Percentiles rank a stretch among this genome's conserved stretches.
phyloP scores from a whole-genome alignment of 768 basidiomycete species.

The Myochromella boudieri region DNA sequence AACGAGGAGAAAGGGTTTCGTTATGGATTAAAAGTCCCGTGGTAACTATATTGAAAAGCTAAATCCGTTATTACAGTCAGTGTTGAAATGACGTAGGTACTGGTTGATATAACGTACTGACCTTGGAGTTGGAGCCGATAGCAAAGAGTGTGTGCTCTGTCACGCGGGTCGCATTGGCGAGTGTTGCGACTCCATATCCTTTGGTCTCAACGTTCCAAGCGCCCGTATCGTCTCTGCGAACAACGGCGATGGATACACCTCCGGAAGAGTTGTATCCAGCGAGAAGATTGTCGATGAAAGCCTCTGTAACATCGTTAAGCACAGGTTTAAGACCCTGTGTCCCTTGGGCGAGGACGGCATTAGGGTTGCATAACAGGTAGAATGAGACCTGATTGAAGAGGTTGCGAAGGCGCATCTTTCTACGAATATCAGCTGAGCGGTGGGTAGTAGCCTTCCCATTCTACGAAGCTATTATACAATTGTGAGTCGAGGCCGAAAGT shows the following conservation, averaged over 20 bases:
- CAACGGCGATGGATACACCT: conserved; percentile 28
- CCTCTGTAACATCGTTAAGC: conserved; percentile 18
- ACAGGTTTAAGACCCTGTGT: too few species aligned
- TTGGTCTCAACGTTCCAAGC: conserved; percentile 20
- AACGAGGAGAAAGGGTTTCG: conserved; percentile 18
- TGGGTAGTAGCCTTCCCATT: too few species aligned
- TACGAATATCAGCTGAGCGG: too few species aligned
- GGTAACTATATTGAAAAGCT: conserved; percentile 24
- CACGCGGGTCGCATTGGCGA: neutral
- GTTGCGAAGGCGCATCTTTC: too few species aligned
- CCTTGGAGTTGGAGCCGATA: conserved; percentile 11
- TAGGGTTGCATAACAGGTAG: too few species aligned
- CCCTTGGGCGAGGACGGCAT: too few species aligned
- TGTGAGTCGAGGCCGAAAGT: too few species aligned
- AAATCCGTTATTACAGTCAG: neutral
- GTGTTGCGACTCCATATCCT: neutral
- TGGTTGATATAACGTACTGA: too few species aligned
- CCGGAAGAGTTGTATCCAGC: conserved; percentile 25
- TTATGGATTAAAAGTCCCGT: conserved; percentile 27
- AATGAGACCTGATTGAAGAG: too few species aligned
- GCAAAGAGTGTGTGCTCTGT: conserved; percentile 9
- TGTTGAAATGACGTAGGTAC: neutral
- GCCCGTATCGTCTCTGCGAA: conserved; percentile 19
- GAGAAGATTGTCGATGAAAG: conserved; percentile 22
- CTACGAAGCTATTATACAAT: too few species aligned